Evolutionary conservation across 768 basidiomycete genomes (phyloP), one percentile per base, ranked within the genome.

Genomic region (Macrolepiota albuminosa): DNA sequence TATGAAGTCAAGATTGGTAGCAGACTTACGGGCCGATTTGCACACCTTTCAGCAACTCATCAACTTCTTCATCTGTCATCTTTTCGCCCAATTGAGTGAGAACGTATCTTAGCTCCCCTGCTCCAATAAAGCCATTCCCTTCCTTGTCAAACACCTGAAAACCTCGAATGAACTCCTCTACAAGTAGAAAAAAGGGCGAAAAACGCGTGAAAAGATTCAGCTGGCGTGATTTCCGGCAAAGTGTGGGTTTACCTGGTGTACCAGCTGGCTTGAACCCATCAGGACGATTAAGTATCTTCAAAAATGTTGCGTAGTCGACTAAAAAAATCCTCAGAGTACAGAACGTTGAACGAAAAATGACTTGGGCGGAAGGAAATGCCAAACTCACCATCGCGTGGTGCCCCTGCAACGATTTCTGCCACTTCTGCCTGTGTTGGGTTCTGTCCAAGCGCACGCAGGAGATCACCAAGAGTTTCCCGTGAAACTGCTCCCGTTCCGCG

Each of bases 351-450:
- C 40, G 45, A 40, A 36, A 39, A 26, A 8, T 34, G 6, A 36
- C 33, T 64, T 57, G 59, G 59, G 42, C 39, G 16, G 43, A 39
- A 59, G 42, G 37, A 29, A 37, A 40, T 9, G 16, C 34, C 5
- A 62, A 54, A 57, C 74, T 55, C 64, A 92, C 93, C 90, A 59
- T 95, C 91, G 59, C 85, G 78, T 16, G 92, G 92, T 3, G 92
- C 86, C 14, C 75, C 71, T 5, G 79, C 75, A 33, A 91, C 83
- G 63, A 98, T 86, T 21, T 93, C 89, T 9, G 85, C 83, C 4
- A 98, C 95, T 73, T 99, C 95, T n/a, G 91, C 88, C 72, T 98
- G 97, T 0, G 96, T 98, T n/a, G 97, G 97, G 72, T 99, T 99
- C 78, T 98, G 97, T 2, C 97, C 97, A 3, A 99, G 78, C 0